phyloP scores from a whole-genome alignment of 176 grass and related monocot species.

The Bromus sterilis region DNA sequence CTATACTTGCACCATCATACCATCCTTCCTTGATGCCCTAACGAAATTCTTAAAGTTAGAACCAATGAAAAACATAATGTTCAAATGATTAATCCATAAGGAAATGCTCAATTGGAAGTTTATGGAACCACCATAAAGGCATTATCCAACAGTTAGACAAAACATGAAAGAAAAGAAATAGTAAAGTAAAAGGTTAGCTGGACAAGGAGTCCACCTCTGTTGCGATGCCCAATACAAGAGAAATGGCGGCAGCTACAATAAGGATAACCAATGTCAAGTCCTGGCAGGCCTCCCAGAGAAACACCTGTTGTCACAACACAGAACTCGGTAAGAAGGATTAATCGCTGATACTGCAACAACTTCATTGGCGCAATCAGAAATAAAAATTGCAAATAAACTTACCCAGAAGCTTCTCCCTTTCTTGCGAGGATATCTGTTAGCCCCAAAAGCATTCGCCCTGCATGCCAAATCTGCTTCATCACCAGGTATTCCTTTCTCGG shows the following conservation, averaged over 20 bases:
- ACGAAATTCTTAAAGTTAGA: constrained; percentile 37
- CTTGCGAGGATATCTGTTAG: constrained; percentile 92
- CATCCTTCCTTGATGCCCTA: constrained; percentile 96
- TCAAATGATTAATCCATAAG: constrained; percentile 3
- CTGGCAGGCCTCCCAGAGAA: constrained; percentile 93
- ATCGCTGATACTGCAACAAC: neutral
- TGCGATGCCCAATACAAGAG: constrained; percentile 76
- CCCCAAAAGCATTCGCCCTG: constrained; percentile 67
- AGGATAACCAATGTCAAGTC: constrained; percentile 89
- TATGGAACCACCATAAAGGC: neutral
- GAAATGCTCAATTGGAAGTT: neutral
- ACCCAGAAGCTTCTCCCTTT: constrained; percentile 86
- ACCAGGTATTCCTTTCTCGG: constrained; percentile 63
- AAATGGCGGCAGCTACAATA: constrained; percentile 78
- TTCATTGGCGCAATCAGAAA: constrained; percentile 4
- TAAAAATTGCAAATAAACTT: constrained; percentile 10
- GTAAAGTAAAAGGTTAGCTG: neutral
- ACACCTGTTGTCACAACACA: constrained; percentile 48
- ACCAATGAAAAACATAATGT: constrained; percentile 5
- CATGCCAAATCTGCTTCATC: constrained; percentile 70
- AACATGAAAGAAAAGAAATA: neutral
- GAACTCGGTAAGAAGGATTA: constrained; percentile 10
- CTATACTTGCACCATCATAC: constrained; percentile 91
- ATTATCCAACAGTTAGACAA: neutral
- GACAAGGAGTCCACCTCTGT: constrained; percentile 63